Percentiles rank a stretch among this genome's conserved stretches.
Evolutionary conservation across 2,329 filamentous ascomycete genomes (phyloP).

Genomic region (Fusarium nodosum): DNA sequence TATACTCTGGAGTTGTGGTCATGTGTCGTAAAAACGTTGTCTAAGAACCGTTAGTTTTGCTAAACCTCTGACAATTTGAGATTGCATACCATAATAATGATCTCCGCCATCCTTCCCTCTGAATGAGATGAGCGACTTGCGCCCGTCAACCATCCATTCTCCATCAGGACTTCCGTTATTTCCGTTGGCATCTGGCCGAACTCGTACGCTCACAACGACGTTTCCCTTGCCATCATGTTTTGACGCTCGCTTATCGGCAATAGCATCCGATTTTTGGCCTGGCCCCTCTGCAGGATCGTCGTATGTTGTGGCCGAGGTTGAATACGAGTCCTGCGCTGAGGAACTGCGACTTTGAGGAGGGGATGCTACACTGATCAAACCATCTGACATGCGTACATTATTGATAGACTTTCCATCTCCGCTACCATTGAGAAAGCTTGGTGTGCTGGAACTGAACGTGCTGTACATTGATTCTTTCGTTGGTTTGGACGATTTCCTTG

Average conservation of each 20-base stretch:
- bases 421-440: constrained; percentile 83
- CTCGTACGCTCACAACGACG: constrained; percentile 93
- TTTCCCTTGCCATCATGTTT: constrained; percentile 87
- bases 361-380: constrained; percentile 81
- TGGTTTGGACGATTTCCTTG: constrained; percentile 67
- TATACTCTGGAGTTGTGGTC: constrained; percentile 97
- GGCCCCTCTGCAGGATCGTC: constrained; percentile 78
- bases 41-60: constrained; percentile 61
- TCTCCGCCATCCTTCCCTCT: constrained; percentile 91
- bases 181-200: constrained; percentile 83
- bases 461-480: constrained; percentile 66
- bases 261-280: constrained; percentile 52
- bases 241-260: constrained; percentile 63
- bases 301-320: constrained; percentile 88
- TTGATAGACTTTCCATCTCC: constrained; percentile 81
- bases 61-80: neutral
- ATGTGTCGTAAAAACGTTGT: constrained; percentile 95
- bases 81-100: constrained; percentile 84
- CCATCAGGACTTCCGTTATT: constrained; percentile 74
- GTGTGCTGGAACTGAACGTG: constrained; percentile 66
- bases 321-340: constrained; percentile 92
- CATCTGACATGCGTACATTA: constrained; percentile 77
- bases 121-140: constrained; percentile 85
- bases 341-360: constrained; percentile 91
- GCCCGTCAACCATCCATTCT: constrained; percentile 93